These are phyloP conservation scores for Balakata baccata DNA, from an alignment of 345 rosid genomes.

Conservation along the genomic window DNA sequence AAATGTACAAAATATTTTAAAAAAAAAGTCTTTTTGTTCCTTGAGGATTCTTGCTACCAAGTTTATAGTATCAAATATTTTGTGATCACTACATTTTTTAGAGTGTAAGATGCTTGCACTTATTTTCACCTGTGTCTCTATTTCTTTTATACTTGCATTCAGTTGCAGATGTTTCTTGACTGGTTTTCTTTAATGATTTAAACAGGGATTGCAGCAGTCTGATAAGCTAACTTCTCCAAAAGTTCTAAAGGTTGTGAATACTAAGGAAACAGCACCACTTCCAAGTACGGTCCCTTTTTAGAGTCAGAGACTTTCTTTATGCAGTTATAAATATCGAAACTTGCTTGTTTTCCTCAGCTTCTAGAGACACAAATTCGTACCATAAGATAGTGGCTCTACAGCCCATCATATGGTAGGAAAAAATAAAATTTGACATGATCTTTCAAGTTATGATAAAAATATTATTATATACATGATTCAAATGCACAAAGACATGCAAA, in stretches of 20 bases:
- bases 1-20: neutral
- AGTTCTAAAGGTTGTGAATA: conserved; percentile 41
- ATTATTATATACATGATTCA: neutral
- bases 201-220: conserved; percentile 48
- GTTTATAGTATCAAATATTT: neutral
- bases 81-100: neutral
- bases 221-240: conserved; percentile 42
- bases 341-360: conserved; percentile 6
- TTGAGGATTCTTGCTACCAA: neutral
- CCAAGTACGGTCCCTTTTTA: conserved; percentile 38
- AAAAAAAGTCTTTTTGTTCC: too few species aligned
- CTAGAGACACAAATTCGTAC: neutral
- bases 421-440: neutral
- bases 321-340: neutral
- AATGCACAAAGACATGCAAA: neutral
- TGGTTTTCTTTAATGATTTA: neutral
- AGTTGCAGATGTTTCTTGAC: neutral
- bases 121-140: neutral
- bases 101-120: neutral
- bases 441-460: neutral
- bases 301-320: neutral
- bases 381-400: neutral
- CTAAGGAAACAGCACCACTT: conserved; percentile 36
- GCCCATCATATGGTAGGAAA: neutral
- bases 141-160: neutral